phyloP scores from a whole-genome alignment of 371 early-diverging fungal species.

The Syncephalastrum racemosum region DNA sequence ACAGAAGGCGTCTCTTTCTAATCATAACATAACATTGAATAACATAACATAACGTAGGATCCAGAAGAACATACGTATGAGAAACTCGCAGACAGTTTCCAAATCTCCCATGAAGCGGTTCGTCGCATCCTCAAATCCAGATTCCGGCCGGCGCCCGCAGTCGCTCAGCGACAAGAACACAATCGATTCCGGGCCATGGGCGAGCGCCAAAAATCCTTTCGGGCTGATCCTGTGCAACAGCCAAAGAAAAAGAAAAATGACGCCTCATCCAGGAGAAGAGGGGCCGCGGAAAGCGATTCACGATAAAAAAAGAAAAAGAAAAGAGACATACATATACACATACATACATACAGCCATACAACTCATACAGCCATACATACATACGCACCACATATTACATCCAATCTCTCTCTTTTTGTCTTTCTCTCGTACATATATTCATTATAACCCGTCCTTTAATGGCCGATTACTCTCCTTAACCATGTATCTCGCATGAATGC shows the following conservation, averaged over 20 bases:
- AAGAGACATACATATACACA: too few species aligned
- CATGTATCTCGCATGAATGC: too few species aligned
- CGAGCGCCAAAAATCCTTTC: slow-evolving; percentile 19
- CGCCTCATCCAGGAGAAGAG: background rate
- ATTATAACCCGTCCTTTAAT: too few species aligned
- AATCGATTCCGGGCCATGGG: slow-evolving; percentile 42
- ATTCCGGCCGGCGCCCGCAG: slow-evolving; percentile 21
- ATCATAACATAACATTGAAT: background rate
- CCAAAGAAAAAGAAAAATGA: slow-evolving; percentile 1
- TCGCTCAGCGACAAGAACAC: slow-evolving; percentile 32
- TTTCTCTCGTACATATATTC: too few species aligned
- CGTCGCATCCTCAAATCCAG: slow-evolving; percentile 40
- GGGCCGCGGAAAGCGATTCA: too few species aligned
- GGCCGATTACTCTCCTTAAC: too few species aligned
- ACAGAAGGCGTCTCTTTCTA: background rate
- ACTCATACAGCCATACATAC: too few species aligned
- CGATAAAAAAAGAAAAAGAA: too few species aligned
- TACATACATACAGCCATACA: too few species aligned
- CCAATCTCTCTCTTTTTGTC: too few species aligned
- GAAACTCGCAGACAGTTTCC: slow-evolving; percentile 28
- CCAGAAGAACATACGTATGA: slow-evolving; percentile 24
- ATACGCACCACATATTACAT: too few species aligned
- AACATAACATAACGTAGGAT: slow-evolving; percentile 20
- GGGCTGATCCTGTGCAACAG: background rate
- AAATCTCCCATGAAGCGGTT: slow-evolving; percentile 37